Evolutionary conservation across 75 land plant genomes (phyloP).

Genomic region (Sequoia sempervirens): DNA sequence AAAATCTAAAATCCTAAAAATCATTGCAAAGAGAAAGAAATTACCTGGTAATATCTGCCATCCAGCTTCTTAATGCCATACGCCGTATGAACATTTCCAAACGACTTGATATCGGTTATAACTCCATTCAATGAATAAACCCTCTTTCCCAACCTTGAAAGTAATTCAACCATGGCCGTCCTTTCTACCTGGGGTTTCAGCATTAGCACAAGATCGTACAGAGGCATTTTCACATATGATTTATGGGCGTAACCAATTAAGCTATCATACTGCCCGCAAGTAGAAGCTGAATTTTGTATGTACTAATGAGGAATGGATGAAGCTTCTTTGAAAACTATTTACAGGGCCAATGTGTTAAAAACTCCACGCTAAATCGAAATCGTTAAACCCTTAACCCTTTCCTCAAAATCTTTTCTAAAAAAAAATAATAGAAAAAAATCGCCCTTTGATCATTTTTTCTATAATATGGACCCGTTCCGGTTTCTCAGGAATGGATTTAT

Average conservation of each 20-base stretch:
- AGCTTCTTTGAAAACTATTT: neutral
- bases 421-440: no score
- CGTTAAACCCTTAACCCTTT: neutral
- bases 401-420: neutral
- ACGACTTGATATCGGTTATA: conserved; percentile 76
- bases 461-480: no score
- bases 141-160: conserved; percentile 53
- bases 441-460: no score
- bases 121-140: conserved; percentile 71
- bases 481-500: no score
- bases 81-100: conserved; percentile 66
- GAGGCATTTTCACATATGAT: conserved; percentile 56
- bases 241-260: neutral
- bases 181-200: conserved; percentile 65
- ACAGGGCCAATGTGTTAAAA: neutral
- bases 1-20: neutral
- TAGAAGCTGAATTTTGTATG: neutral
- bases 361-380: neutral
- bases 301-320: no score
- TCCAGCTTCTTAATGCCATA: conserved; percentile 91
- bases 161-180: conserved; percentile 48
- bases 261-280: no score
- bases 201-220: conserved; percentile 85
- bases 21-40: neutral
- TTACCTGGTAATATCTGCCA: conserved; percentile 80